Base-by-base conservation (phyloP, 345 rosid genomes). In the Punica granatum region DNA sequence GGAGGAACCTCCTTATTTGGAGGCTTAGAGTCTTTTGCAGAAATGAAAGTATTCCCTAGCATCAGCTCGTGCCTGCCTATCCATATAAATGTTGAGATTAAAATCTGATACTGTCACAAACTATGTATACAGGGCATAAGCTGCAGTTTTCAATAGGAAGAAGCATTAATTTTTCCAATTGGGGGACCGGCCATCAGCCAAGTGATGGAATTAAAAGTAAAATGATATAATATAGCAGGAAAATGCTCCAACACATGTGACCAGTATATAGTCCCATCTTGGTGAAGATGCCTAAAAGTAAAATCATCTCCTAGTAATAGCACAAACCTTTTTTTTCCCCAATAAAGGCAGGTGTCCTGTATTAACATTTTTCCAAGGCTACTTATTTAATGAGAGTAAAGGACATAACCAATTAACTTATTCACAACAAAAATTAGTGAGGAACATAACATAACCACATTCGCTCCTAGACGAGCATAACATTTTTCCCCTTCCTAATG, bases 11-110 rank as follows among this genome's bases (percentile, higher is more conserved):
- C 96, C 71, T 75, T 82, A 68, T 70, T 71, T 41, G 88, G 97
- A 66, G 98, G 80, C 77, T 42, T 79, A 62, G 80, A 70, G 49
- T 80, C 84, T 60, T 86, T 78, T 73, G 75, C 78, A 21, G 88
- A 81, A 43, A 63, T 51, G 67, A 93, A 93, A 58, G 96, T 86
- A 82, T 85, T 89, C 72, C 98, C 98, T 82, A 93, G 73, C 28
- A 71, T 71, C 65, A 93, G 85, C 81, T 93, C 98, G 71, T 85
- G 90, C 81, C 94, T 86, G 75, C 83, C 98, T 93, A 83, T 15
- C 25, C 80, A 83, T 42, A 18, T 67, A 70, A 41, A 74, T 28
- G 19, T 56, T 26, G 25, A 26, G 11, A n/a, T 51, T 19, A 51
- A 51, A 23, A 25, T 11, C 41, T 11, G 6, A 37, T 37, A 11